These are phyloP conservation scores for Trametes sp. DNA, from an alignment of 1,284 basidiomycete genomes.

Conservation along the genomic window DNA sequence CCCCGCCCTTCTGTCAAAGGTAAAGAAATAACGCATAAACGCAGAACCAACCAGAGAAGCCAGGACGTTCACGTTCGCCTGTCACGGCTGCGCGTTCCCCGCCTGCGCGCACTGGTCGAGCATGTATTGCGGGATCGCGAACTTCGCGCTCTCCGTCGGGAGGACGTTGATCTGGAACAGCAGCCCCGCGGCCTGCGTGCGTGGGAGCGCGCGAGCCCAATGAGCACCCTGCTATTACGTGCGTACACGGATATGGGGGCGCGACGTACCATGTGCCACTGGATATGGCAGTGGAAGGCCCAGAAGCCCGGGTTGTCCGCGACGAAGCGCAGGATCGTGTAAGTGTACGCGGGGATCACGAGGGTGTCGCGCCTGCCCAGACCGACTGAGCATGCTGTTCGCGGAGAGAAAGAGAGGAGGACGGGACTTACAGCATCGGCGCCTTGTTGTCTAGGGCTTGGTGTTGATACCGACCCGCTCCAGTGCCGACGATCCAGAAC, in stretches of 20 bases:
- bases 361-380: conserved; percentile 42
- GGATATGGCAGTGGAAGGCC: conserved; percentile 48
- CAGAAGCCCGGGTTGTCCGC: conserved; percentile 48
- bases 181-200: conserved; percentile 39
- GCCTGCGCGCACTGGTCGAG: conserved; percentile 39
- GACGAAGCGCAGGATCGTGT: conserved; percentile 44
- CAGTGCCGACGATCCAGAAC: conserved; percentile 41
- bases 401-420: neutral
- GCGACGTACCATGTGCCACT: conserved; percentile 46
- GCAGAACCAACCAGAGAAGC: neutral
- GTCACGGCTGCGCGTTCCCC: neutral
- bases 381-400: neutral
- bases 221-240: conserved; percentile 5
- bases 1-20: too few relatives aligned
- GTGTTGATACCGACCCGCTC: conserved; percentile 40
- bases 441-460: conserved; percentile 39
- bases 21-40: too few relatives aligned
- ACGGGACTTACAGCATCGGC: conserved; percentile 38
- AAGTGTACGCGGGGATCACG: conserved; percentile 46
- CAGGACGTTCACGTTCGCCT: neutral
- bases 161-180: conserved; percentile 46
- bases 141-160: conserved; percentile 37
- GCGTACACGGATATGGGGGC: neutral
- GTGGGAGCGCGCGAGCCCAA: neutral
- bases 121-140: conserved; percentile 44